Conservation (phyloP, 2,329 filamentous ascomycete genomes). For the Microdochium bolleyi region DNA sequence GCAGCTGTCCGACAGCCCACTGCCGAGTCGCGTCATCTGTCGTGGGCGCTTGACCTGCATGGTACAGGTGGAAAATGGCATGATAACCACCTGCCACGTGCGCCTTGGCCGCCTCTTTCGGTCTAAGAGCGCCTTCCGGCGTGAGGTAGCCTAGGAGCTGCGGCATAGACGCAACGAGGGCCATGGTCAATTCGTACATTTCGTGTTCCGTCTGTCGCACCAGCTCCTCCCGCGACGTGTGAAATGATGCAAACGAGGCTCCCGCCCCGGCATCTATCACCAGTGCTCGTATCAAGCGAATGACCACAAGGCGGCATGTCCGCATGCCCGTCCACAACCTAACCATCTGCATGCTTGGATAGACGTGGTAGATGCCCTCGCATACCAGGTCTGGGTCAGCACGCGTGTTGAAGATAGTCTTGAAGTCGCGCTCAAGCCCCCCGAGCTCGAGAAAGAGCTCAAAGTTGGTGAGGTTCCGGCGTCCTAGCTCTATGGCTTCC, state of each 20-base stretch:
- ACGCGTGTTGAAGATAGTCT: background rate
- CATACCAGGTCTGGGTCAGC: conserved; percentile 1
- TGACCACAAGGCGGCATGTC: conserved; percentile 3
- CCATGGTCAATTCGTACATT: conserved; percentile 1
- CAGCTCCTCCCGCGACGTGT: background rate
- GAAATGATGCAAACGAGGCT: background rate
- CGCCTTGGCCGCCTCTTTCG: background rate
- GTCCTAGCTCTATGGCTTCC: conserved; percentile 2
- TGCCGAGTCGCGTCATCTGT: background rate
- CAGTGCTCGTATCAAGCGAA: conserved; percentile 2
- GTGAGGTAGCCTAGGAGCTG: conserved; percentile 4
- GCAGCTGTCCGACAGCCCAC: background rate
- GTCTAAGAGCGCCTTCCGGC: background rate
- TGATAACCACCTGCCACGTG: background rate
- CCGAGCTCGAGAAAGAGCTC: background rate
- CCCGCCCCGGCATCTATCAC: conserved; percentile 1
- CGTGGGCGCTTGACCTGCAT: background rate
- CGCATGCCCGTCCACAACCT: conserved; percentile 4
- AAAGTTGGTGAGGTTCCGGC: background rate
- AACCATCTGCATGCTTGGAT: conserved; percentile 3
- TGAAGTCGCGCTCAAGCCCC: conserved; percentile 1
- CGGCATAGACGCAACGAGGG: conserved; percentile 3
- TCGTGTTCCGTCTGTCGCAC: background rate
- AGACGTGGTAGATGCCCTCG: conserved; percentile 3
- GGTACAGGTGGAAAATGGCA: background rate